A percentile compares a stretch with the other conserved stretches of the same genome.
Evolutionary conservation across 306 rosid genomes (phyloP).

Genomic region (Corylus heterophylla): DNA sequence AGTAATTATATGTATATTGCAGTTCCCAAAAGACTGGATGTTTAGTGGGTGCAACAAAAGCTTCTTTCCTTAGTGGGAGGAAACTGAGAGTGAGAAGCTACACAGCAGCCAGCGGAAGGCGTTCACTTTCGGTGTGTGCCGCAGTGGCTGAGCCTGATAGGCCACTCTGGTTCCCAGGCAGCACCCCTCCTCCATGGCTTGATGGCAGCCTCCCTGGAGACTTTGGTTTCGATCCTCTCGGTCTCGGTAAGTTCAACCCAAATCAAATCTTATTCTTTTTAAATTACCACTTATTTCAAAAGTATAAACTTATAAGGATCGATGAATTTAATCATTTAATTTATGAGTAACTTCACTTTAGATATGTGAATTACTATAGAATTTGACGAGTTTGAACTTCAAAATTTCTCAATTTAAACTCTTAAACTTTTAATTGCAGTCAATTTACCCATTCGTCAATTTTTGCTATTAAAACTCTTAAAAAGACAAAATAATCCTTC

Average conservation of each 20-base stretch:
- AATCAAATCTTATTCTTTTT: neutral
- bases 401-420: too few relatives aligned
- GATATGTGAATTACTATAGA: too few relatives aligned
- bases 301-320: too few relatives aligned
- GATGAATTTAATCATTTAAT: too few relatives aligned
- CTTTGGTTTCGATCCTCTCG: constrained; percentile 83
- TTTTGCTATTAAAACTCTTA: too few relatives aligned
- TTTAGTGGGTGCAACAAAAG: constrained; percentile 38
- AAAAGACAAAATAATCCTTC: too few relatives aligned
- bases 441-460: too few relatives aligned
- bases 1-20: constrained; percentile 7
- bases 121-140: constrained; percentile 37
- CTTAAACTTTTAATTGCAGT: too few relatives aligned
- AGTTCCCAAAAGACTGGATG: constrained; percentile 56
- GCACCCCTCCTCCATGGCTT: constrained; percentile 75
- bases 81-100: constrained; percentile 48
- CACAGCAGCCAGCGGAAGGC: constrained; percentile 13
- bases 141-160: constrained; percentile 62
- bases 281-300: too few relatives aligned
- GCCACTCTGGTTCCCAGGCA: constrained; percentile 80
- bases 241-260: constrained; percentile 46
- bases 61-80: constrained; percentile 52
- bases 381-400: too few relatives aligned
- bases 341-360: too few relatives aligned
- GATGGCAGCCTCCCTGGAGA: constrained; percentile 84